These are phyloP conservation scores for Discostella pseudostelligera DNA, from an alignment of 108 stramenopile species.

Conservation along the genomic window DNA sequence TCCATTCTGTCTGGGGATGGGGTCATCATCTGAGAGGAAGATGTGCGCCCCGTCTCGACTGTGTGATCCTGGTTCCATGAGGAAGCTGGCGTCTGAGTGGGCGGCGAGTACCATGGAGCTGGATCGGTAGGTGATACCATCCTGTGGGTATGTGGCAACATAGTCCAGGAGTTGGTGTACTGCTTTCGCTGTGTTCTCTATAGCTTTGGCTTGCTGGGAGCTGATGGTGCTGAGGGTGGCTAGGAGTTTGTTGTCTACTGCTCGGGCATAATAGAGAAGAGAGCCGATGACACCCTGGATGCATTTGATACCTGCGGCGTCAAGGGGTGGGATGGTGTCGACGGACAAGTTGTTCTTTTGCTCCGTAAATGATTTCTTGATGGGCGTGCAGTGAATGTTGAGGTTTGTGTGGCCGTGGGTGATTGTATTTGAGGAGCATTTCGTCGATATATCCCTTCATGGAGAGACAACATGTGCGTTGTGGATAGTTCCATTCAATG, in stretches of 20 bases:
- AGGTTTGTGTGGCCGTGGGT: conserved; percentile 27
- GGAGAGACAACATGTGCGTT: conserved; percentile 30
- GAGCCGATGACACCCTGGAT: conserved; percentile 37
- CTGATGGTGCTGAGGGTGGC: conserved; percentile 25
- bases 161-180: conserved; percentile 39
- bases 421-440: no score
- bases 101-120: no score
- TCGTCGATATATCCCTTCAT: conserved; percentile 60
- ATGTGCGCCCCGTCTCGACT: conserved; percentile 32
- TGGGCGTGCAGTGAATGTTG: conserved; percentile 37
- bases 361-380: conserved; percentile 28
- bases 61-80: conserved; percentile 22
- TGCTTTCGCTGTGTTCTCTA: conserved; percentile 3
- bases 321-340: conserved; percentile 21
- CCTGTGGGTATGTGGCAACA: conserved; percentile 10
- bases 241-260: conserved; percentile 38
- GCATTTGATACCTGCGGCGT: conserved; percentile 17
- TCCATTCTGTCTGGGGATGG: conserved; percentile 19
- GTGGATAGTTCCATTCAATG: conserved; percentile 44
- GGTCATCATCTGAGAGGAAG: conserved; percentile 12
- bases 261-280: conserved; percentile 50
- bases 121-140: no score
- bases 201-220: conserved; percentile 21
- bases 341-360: conserved; percentile 20
- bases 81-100: no score